A percentile compares a stretch with the other conserved stretches of the same genome.
Conservation (phyloP, 2,329 filamentous ascomycete species). For the Ophiostoma sp. region DNA sequence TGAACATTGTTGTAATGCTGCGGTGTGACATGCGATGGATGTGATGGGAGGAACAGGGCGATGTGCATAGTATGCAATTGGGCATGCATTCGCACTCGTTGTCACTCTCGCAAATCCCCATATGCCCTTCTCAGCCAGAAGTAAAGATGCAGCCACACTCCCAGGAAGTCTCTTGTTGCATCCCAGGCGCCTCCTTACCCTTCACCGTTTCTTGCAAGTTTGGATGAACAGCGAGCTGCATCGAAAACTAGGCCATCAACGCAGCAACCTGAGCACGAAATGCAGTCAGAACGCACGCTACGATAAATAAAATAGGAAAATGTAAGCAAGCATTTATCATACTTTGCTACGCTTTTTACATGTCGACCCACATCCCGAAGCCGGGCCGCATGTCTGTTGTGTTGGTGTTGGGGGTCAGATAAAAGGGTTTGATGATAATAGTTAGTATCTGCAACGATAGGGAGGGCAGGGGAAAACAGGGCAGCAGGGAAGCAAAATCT, state of each 20-base stretch:
- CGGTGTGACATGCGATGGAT: background rate
- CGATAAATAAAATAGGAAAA: background rate
- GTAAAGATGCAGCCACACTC: background rate
- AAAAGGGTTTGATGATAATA: background rate
- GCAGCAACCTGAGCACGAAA: background rate
- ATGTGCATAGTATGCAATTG: background rate
- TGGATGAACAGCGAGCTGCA: background rate
- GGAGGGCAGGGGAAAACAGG: background rate
- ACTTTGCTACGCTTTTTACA: background rate
- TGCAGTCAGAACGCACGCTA: too few species aligned
- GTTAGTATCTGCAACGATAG: background rate
- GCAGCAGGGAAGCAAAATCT: background rate
- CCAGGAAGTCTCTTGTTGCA: background rate
- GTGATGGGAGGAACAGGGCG: background rate
- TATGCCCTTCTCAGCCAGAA: background rate
- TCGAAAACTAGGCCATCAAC: background rate
- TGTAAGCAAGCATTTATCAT: background rate
- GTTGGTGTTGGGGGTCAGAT: background rate
- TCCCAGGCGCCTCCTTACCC: background rate
- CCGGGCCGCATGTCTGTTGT: background rate
- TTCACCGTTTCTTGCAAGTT: background rate
- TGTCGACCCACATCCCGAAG: conserved; percentile 1
- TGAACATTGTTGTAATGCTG: too few species aligned
- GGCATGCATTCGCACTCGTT: background rate
- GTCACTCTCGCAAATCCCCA: background rate